Evolutionary conservation across 148 eudicot genomes (phyloP).

Genomic region (Pouteria glomerata): DNA sequence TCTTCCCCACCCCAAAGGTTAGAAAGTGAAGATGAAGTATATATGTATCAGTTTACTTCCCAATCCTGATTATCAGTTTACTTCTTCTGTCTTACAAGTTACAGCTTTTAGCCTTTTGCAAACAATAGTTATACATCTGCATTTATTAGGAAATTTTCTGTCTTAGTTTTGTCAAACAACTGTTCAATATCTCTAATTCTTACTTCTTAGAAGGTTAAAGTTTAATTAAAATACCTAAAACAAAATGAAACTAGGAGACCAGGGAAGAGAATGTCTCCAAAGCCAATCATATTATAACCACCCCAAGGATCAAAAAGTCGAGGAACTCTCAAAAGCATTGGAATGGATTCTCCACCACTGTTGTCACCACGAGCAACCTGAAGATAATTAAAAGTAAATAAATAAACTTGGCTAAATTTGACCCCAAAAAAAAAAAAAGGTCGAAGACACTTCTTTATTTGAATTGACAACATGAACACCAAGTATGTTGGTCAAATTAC

Average conservation of each 20-base stretch:
- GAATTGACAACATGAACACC: neutral
- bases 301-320: conserved; percentile 71
- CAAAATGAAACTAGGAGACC: conserved; percentile 74
- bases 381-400: neutral
- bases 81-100: too few species aligned
- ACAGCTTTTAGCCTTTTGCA: neutral
- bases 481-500: neutral
- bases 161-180: neutral
- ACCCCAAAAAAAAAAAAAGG: neutral
- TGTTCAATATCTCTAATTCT: neutral
- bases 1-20: too few species aligned
- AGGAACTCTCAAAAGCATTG: conserved; percentile 85
- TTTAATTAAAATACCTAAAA: conserved; percentile 38
- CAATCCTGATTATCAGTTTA: too few species aligned
- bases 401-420: neutral
- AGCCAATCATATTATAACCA: conserved; percentile 84
- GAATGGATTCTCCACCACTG: conserved; percentile 78
- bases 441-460: neutral
- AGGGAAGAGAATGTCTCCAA: conserved; percentile 94
- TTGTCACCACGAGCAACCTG: conserved; percentile 89
- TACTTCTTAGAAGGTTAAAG: neutral
- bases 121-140: neutral
- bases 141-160: neutral
- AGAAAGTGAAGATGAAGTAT: too few species aligned
- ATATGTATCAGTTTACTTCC: too few species aligned